Evolutionary conservation across 768 basidiomycete species (phyloP).

Genomic region (Boletus barrowsii): DNA sequence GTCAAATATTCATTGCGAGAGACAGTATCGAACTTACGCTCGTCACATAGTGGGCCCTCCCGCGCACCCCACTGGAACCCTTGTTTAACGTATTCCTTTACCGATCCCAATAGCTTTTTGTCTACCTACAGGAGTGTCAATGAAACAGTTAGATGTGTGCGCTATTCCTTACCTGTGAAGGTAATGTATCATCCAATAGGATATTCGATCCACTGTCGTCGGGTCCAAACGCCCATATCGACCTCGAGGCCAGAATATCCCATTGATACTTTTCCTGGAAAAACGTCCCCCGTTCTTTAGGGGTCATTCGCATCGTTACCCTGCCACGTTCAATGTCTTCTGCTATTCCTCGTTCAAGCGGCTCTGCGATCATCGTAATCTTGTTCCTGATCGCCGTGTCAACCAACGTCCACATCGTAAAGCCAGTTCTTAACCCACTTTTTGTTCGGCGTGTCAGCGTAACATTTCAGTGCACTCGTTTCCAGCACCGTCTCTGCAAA

Average conservation of each 20-base stretch:
- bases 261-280: slow-evolving; percentile 98
- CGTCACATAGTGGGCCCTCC: slow-evolving; percentile 96
- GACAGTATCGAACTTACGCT: slow-evolving; percentile 67
- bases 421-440: slow-evolving; percentile 54
- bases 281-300: slow-evolving; percentile 92
- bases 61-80: slow-evolving; percentile 99
- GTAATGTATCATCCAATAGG: slow-evolving; percentile 92
- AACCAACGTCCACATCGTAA: slow-evolving; percentile 9
- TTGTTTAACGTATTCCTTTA: slow-evolving; percentile 95
- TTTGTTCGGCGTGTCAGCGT: slow-evolving; percentile 99
- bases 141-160: neutral
- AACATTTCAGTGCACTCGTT: slow-evolving; percentile 96
- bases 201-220: slow-evolving; percentile 94
- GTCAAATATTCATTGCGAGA: neutral
- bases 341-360: slow-evolving; percentile 90
- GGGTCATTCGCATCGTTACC: slow-evolving; percentile 91
- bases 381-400: slow-evolving; percentile 66
- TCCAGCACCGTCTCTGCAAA: slow-evolving; percentile 98
- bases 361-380: slow-evolving; percentile 98
- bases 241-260: slow-evolving; percentile 95
- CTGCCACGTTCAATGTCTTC: slow-evolving; percentile 94
- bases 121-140: slow-evolving; percentile 58
- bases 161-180: slow-evolving; percentile 66
- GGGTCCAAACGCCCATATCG: slow-evolving; percentile 99
- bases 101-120: slow-evolving; percentile 84